Evolutionary conservation across 2,329 filamentous ascomycete species (phyloP).

Genomic region (Paramyrothecium sp.): DNA sequence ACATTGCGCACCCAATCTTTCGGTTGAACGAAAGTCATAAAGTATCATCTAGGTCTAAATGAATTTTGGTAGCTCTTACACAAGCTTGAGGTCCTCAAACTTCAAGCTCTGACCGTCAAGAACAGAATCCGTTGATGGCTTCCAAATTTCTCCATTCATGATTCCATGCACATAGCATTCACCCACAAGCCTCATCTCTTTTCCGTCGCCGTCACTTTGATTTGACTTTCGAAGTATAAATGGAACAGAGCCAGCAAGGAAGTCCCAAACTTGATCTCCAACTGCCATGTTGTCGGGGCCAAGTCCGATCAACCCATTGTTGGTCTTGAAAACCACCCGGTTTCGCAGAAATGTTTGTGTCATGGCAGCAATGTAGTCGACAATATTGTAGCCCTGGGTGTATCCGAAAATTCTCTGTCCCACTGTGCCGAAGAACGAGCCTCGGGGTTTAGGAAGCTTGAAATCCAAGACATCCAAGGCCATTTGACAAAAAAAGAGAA

Average conservation of each 20-base stretch:
- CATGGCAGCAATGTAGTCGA: neutral
- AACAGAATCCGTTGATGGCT: neutral
- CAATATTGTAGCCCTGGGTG: neutral
- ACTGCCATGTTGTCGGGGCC: neutral
- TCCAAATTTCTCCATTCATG: neutral
- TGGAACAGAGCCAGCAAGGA: neutral
- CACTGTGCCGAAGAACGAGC: neutral
- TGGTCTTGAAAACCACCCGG: neutral
- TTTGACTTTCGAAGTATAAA: neutral
- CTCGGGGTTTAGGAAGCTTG: neutral
- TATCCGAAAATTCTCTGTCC: neutral
- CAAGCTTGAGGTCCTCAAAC: neutral
- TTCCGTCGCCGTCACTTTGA: neutral
- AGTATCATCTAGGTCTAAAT: too few species aligned
- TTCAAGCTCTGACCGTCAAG: neutral
- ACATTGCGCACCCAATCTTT: too few species aligned
- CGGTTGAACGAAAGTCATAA: too few species aligned
- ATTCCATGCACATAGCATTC: neutral
- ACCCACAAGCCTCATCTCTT: neutral
- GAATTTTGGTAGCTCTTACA: too few species aligned
- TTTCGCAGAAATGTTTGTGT: neutral
- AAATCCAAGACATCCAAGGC: neutral
- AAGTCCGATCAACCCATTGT: neutral
- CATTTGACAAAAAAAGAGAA: neutral
- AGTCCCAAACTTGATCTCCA: neutral